Evolutionary conservation across 345 rosid species (phyloP), one percentile per base, ranked within the genome.

Genomic region (Syzygium jambos): DNA sequence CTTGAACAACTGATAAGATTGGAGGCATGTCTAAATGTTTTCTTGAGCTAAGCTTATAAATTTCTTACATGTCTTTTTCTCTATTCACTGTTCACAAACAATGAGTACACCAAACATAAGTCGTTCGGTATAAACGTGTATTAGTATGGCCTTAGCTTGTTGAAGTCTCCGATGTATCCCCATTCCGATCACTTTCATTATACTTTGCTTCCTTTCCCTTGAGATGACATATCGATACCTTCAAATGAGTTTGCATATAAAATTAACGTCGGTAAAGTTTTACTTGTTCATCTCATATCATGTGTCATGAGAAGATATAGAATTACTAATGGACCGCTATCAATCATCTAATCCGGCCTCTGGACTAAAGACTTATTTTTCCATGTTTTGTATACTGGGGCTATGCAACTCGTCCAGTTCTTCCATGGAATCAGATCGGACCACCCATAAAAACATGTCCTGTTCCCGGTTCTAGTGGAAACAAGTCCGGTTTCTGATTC

Each of bases 201-300:
- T 59, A 12, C 6, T 59, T 5, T 27, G 14, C 68, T 27, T n/a
- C 6, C n/a, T 61, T 61, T 61, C 34, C 34, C 34, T 0, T 0
- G 4, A 27, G 34, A 61, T 0, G 4, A 12, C 2, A 1, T n/a
- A n/a, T 61, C 17, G 7, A 27, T 61, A 27, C 34, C 0, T 61
- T 61, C 73, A 13, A 11, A 12, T 1, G 4, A 61, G 29, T 30
- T 61, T 61, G 34, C 73, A 61, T 3, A 5, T n/a, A 34, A 12
- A 61, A n/a, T 13, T 0, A 3, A 3, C 9, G 0, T 61, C 0
- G 17, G 16, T 30, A 27, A 27, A 61, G 4, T n/a, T 59, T n/a
- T 27, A 61, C 68, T 61, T 61, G 13, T 61, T n/a, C 13, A n/a
- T n/a, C 0, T n/a, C n/a, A 61, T 61, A 13, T 61, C 30, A 61